Evolutionary conservation across 257 asterid species (phyloP), one percentile per base, ranked within the genome.

Genomic region (Mitragyna speciosa): DNA sequence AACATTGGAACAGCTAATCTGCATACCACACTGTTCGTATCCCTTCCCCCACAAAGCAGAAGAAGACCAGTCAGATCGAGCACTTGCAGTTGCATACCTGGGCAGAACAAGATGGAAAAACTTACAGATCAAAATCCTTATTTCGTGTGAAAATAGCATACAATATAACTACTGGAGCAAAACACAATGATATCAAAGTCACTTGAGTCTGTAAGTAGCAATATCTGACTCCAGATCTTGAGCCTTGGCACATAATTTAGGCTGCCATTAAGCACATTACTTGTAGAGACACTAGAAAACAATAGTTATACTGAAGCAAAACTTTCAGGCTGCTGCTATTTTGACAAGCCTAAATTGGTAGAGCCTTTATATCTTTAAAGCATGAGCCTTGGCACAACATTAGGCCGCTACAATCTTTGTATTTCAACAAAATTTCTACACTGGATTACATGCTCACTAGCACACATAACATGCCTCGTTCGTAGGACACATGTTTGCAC

Each of bases 11-110:
- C 73, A 70, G 76, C 33, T 66, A 78, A 54, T 73, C 26, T 59
- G 84, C 97, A 86, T 79, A 96, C 99, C 98, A 96, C 99, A 82
- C 97, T 96, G 79, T 89, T 94, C 17, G 94, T 97, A 83, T 96
- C 99, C 93, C 99, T 94, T 83, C 99, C 99, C 78, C 99, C 99
- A 82, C 99, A 96, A 33, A 96, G 97, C 82, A 96, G 90, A 84
- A 96, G 98, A 87, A 96, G 98, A 79, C 99, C 99, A 89, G n/a
- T 96, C 99, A 70, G 99, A 94, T 78, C 99, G 96, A 24, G 99
- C 99, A 84, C 99, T 96, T 75, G 99, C 98, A 73, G 98, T 96
- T 30, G 99, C 98, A 81, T 96, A 96, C 99, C 99, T 96, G 70
- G 65, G 69, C 71, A 79, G 48, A 81, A 70, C 4, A 72, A 20